These are phyloP conservation scores for Discostella pseudostelligera DNA, from an alignment of 108 stramenopile genomes.

Conservation along the genomic window DNA sequence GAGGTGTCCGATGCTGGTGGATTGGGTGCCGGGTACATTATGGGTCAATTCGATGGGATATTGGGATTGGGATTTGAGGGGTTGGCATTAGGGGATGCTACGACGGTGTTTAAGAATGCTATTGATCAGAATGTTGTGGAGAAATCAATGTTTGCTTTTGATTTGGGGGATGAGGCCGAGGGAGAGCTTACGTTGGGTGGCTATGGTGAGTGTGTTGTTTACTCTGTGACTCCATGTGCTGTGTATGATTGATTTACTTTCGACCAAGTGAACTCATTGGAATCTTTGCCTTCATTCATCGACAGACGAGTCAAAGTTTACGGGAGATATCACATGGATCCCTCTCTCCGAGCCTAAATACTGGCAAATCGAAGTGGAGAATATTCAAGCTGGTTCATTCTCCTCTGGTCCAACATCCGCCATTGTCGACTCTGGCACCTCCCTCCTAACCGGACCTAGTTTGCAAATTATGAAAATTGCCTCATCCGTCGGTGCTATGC, in stretches of 20 bases:
- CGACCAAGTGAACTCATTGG: not conserved
- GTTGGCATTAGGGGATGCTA: conserved; percentile 81
- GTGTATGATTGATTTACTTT: not conserved
- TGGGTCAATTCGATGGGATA: conserved; percentile 98
- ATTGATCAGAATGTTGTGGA: conserved; percentile 79
- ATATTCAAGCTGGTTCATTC: conserved; percentile 60
- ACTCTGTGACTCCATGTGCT: not conserved
- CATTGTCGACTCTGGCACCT: conserved; percentile 92
- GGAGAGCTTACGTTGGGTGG: conserved; percentile 98
- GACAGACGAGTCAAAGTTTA: conserved; percentile 66
- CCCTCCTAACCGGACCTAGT: conserved; percentile 86
- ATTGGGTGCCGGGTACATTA: conserved; percentile 90
- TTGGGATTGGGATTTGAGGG: conserved; percentile 94
- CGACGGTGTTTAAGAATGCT: conserved; percentile 93
- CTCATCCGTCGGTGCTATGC: conserved; percentile 76
- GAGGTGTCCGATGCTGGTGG: conserved; percentile 95
- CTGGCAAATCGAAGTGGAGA: conserved; percentile 87
- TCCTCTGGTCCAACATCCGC: conserved; percentile 55
- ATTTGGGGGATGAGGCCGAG: conserved; percentile 87
- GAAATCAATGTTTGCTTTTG: conserved; percentile 92
- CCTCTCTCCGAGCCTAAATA: conserved; percentile 81
- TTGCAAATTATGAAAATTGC: conserved; percentile 69
- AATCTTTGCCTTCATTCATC: conserved; percentile 1
- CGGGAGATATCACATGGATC: conserved; percentile 74
- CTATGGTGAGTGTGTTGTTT: conserved; percentile 48